Evolutionary conservation across 495 filamentous ascomycete species (phyloP), one percentile per base, ranked within the genome.

Genomic region (Filosporella fistucella): DNA sequence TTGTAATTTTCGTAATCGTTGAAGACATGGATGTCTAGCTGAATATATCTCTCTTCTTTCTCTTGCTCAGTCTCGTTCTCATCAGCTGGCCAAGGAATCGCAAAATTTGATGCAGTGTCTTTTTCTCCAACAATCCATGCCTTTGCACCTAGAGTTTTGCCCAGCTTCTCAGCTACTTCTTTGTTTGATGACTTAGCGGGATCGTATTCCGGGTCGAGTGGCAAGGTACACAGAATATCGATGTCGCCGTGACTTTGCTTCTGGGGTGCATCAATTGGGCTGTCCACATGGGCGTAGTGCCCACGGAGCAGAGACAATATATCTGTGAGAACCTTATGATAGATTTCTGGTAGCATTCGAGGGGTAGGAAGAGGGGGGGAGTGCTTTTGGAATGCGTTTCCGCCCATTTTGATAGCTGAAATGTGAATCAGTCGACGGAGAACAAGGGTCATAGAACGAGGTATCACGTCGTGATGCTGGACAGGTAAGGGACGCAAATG

Each of bases 21-120:
- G 51, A 72, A 84, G 37, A 76, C 56, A 12, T 74, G 72, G 2
- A 88, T 57, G 58, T 90, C 85, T 6, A 90, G 66, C 45, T 90
- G 85, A 1, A 82, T 70, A 53, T 70, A 77, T 2, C 56, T 53
- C n/a, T n/a, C n/a, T n/a, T n/a, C n/a, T n/a, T n/a, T n/a, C n/a
- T n/a, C n/a, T 4, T 61, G 51, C 18, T 55, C 57, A 5, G 59
- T 47, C 10, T 54, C 36, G 12, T 49, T 36, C 6, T 2, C 17
- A 8, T 54, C 39, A 3, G 32, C 1, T 0, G 74, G 76, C 70
- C 74, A 76, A 0, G 69, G 71, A 3, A 85, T 61, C 9, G 78
- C 77, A 26, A 79, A 51, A 43, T 71, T 68, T 4, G 39, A 41
- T 0, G 49, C 49, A 9, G 56, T 25, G n/a, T 59, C 64, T 4